Base-by-base conservation (phyloP, 2,329 filamentous ascomycete genomes). In the Pseudocercospora eumusae region DNA sequence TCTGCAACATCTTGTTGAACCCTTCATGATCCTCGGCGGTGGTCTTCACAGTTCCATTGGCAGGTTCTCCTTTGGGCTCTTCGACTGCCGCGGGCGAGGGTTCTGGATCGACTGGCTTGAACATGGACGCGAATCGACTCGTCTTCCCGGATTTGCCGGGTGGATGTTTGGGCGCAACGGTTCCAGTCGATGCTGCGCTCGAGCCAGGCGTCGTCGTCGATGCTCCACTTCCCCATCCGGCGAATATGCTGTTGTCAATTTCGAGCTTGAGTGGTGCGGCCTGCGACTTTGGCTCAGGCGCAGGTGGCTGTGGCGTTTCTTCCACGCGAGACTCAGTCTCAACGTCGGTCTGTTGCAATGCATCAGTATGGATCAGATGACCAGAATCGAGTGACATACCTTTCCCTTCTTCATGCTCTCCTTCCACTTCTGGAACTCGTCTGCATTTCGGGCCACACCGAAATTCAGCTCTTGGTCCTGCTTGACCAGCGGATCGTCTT, bases 361-460 rank as follows among this genome's bases (percentile, higher is more conserved):
- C 20, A 18, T 52, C 27, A 52, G 49, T 20, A 31, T 52, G 21
- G 23, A 25, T 15, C 49, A 31, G n/a, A 10, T 21, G 4, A n/a
- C 49, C 18, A 25, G 21, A 15, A 27, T 18, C 11, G 5, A 27
- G 8, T 8, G 21, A 31, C 49, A 28, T 52, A 64, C 62, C 36
- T 69, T 69, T 52, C 77, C 81, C 69, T 81, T 81, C 61, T 82
- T 93, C 92, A 96, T 96, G 66, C 84, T 84, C 70, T 96, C 91
- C 83, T 96, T 96, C 87, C 93, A 97, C 68, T 91, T 91, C 78
- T 96, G 89, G 75, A 97, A 96, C 68, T 97, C 93, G 72, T 96
- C 92, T 71, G 91, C 88, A 0, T 92, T 96, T 70, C 91, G 90
- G 4, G 73, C 69, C 64, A 67, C 69, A 27, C 66, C 65, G 55